Evolutionary conservation across 1,284 basidiomycete genomes (phyloP), one percentile per base, ranked within the genome.

Genomic region (Boletus semigastroideus): DNA sequence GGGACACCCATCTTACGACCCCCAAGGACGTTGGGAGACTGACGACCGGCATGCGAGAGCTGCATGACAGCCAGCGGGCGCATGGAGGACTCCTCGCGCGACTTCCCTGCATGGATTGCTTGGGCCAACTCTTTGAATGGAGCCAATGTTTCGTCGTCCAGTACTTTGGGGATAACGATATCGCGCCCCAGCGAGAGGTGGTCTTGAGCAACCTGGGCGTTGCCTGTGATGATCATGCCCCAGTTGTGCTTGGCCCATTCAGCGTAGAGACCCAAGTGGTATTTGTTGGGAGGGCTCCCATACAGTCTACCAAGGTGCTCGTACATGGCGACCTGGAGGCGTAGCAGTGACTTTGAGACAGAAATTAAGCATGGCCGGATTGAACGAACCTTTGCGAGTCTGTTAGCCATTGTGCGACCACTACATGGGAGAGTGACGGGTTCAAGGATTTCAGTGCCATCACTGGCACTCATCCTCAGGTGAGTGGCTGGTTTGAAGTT

Each of bases 221-320:
- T 98, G 16, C 95, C 94, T 0, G 94, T 94, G 46, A 96, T 74
- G 49, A 98, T 75, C 75, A 97, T 90, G 0, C 93, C 95, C 92
- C 92, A 98, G 19, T 79, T 79, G 5, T 86, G 83, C 36, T 75
- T 67, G 0, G 85, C 83, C 94, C 94, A 98, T 58, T 76, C 73
- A 1, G 79, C 71, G 67, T 98, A 98, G 22, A 98, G 76, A 1
- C 70, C 64, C 37, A 78, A 69, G 64, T 93, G 88, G 34, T 76
- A 69, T 16, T 72, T 60, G 53, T 87, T 90, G 0, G 93, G 92
- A 14, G 80, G 78, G 0, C 90, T 88, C n/a, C 91, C 90, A 13
- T 74, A 73, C 30, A 88, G 73, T 2, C 71, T 55, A 0, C 82
- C 78, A n/a, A 94, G 75, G 59, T 92, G 87, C 67, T 96, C 94